These are phyloP conservation scores for Francoa sonchifolia DNA, from an alignment of 441 rosid genomes.

Conservation along the genomic window DNA sequence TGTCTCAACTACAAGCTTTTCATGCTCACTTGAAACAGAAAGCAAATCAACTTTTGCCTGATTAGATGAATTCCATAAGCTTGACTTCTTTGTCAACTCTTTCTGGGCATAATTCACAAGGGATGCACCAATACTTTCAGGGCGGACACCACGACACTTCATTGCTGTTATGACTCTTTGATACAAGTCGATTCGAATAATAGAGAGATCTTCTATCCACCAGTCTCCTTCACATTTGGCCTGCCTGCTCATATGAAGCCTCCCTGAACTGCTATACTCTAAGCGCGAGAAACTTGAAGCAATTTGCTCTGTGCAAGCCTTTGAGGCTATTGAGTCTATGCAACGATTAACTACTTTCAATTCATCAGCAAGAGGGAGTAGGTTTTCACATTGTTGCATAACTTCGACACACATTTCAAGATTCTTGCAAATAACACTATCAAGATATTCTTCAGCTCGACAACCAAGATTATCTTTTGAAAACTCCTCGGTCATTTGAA, in stretches of 20 bases:
- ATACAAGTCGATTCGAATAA: slow-evolving; percentile 43
- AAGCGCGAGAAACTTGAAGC: slow-evolving; percentile 48
- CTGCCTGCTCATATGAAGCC: too few relatives aligned
- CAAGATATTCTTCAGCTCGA: slow-evolving; percentile 46
- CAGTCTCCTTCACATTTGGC: slow-evolving; percentile 32
- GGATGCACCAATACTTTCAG: slow-evolving; percentile 45
- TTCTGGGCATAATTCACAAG: slow-evolving; percentile 67
- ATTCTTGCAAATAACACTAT: slow-evolving; percentile 39
- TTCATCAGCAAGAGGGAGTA: slow-evolving; percentile 34
- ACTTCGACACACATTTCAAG: slow-evolving; percentile 58
- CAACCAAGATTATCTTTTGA: slow-evolving; percentile 49
- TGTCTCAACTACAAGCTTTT: slow-evolving; percentile 42
- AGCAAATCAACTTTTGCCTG: slow-evolving; percentile 24
- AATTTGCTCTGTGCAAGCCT: slow-evolving; percentile 65
- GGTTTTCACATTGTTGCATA: slow-evolving; percentile 43
- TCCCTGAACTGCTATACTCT: too few relatives aligned
- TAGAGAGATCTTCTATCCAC: slow-evolving; percentile 76
- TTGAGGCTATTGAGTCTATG: slow-evolving; percentile 59
- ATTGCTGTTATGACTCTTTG: slow-evolving; percentile 42
- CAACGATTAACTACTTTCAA: slow-evolving; percentile 40
- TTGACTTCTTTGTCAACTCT: slow-evolving; percentile 44
- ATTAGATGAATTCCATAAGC: slow-evolving; percentile 40
- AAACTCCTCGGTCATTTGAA: slow-evolving; percentile 80
- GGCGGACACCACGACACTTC: slow-evolving; percentile 42
- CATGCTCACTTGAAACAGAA: slow-evolving; percentile 18